A percentile compares a stretch with the other conserved stretches of the same genome.
Conservation (phyloP, 2,329 filamentous ascomycete genomes). For the Ilyonectria robusta region DNA sequence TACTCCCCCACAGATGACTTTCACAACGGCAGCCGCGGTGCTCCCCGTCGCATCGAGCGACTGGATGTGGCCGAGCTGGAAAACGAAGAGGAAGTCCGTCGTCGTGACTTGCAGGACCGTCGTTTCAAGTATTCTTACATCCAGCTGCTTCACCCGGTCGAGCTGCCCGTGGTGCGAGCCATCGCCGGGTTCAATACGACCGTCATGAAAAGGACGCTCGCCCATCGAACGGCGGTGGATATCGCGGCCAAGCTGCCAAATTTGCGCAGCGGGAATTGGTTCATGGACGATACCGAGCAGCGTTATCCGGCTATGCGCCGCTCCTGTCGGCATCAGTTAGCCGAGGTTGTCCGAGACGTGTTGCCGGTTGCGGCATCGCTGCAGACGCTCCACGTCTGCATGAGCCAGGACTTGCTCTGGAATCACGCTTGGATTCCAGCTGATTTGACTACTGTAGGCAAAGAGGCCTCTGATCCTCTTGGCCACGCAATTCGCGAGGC, state of each 20-base stretch:
- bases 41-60: conserved; percentile 30
- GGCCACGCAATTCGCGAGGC: conserved; percentile 29
- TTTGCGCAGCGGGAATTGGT: conserved; percentile 27
- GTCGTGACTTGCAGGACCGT: conserved; percentile 32
- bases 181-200: conserved; percentile 30
- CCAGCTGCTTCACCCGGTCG: conserved; percentile 17
- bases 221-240: conserved; percentile 27
- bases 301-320: conserved; percentile 34
- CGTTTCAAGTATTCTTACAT: conserved; percentile 37
- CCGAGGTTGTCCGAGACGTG: conserved; percentile 26
- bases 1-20: conserved; percentile 33
- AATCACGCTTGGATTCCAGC: conserved; percentile 36
- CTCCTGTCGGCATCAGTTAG: conserved; percentile 26
- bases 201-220: conserved; percentile 28
- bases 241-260: conserved; percentile 35
- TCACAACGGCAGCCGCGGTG: conserved; percentile 23
- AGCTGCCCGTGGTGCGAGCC: conserved; percentile 28
- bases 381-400: conserved; percentile 32
- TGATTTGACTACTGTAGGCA: conserved; percentile 21
- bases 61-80: conserved; percentile 30
- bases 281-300: conserved; percentile 33
- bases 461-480: conserved; percentile 26
- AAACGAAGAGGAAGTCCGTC: conserved; percentile 19
- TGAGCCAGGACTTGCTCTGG: conserved; percentile 36
- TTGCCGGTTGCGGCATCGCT: conserved; percentile 25